These are phyloP conservation scores for Juncus inflexus DNA, from an alignment of 176 grass and related monocot species.

Conservation along the genomic window DNA sequence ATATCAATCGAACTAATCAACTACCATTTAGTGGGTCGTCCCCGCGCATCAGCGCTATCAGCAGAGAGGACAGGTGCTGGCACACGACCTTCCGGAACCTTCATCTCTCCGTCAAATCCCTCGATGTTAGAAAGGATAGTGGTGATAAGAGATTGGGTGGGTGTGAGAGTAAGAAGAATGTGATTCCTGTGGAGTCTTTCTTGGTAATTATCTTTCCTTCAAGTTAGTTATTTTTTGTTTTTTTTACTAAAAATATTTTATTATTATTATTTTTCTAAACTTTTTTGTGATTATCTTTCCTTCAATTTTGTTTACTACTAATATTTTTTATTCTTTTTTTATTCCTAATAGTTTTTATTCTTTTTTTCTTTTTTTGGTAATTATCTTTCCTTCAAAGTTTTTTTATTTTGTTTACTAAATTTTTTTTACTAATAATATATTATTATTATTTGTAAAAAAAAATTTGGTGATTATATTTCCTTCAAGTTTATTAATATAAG, in stretches of 20 bases:
- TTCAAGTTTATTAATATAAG: too few species aligned
- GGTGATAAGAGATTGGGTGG: not conserved
- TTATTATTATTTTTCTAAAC: too few species aligned
- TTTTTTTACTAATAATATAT: too few species aligned
- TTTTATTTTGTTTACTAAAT: too few species aligned
- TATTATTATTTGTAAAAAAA: too few species aligned
- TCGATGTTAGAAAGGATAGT: constrained; percentile 36
- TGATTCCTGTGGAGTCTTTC: constrained; percentile 75
- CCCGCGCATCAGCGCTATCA: constrained; percentile 16
- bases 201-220: constrained; percentile 40
- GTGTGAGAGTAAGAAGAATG: constrained; percentile 15
- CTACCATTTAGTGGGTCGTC: constrained; percentile 69
- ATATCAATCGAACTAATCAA: constrained; percentile 79
- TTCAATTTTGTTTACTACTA: too few species aligned
- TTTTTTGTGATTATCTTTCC: too few species aligned
- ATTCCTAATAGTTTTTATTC: too few species aligned
- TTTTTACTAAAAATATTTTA: not conserved
- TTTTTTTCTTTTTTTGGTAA: too few species aligned
- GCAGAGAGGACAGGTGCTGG: constrained; percentile 97
- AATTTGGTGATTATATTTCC: too few species aligned
- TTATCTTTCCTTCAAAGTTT: too few species aligned
- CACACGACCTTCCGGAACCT: constrained; percentile 87
- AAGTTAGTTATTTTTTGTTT: constrained; percentile 7
- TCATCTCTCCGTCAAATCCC: constrained; percentile 72
- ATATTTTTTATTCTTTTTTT: too few species aligned